A percentile compares a stretch with the other conserved stretches of the same genome.
Evolutionary conservation across 352 stramenopile genomes (phyloP).

Genomic region (Phytophthora foliorum): DNA sequence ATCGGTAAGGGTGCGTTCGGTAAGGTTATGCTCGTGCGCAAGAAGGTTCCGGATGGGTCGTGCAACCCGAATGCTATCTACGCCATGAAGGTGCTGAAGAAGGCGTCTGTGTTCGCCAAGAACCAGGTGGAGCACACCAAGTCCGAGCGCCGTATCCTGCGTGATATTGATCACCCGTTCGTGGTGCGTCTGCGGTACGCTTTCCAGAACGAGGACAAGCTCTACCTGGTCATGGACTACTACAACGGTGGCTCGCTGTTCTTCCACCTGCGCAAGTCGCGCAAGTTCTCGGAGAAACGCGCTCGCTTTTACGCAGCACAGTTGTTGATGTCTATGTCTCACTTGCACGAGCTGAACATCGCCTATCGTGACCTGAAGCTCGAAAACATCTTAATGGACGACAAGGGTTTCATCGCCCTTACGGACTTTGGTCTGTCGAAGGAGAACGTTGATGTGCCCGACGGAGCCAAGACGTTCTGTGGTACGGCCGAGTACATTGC

Average conservation of each 20-base stretch:
- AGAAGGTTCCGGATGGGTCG: slow-evolving; percentile 61
- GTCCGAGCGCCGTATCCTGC: slow-evolving; percentile 89
- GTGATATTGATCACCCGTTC: slow-evolving; percentile 88
- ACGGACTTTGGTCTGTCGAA: slow-evolving; percentile 91
- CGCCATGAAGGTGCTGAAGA: slow-evolving; percentile 95
- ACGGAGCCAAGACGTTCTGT: slow-evolving; percentile 84
- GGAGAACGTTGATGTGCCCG: slow-evolving; percentile 80
- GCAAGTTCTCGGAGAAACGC: slow-evolving; percentile 74
- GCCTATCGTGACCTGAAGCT: slow-evolving; percentile 90
- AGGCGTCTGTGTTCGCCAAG: slow-evolving; percentile 86
- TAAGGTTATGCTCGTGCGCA: slow-evolving; percentile 93
- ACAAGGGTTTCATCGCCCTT: slow-evolving; percentile 85
- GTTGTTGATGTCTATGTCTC: slow-evolving; percentile 79
- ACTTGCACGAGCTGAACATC: slow-evolving; percentile 89
- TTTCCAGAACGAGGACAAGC: slow-evolving; percentile 84
- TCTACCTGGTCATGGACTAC: slow-evolving; percentile 93
- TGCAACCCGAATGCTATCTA: slow-evolving; percentile 86
- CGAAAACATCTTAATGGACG: slow-evolving; percentile 90
- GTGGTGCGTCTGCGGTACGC: slow-evolving; percentile 89
- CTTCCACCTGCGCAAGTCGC: slow-evolving; percentile 78
- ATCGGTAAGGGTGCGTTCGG: slow-evolving; percentile 98
- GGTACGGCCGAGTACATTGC: slow-evolving; percentile 90
- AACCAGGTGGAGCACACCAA: slow-evolving; percentile 94
- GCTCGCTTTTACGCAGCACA: slow-evolving; percentile 87
- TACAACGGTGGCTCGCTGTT: slow-evolving; percentile 90